Base-by-base conservation (phyloP, 2,329 filamentous ascomycete genomes). In the Zasmidium angulare region DNA sequence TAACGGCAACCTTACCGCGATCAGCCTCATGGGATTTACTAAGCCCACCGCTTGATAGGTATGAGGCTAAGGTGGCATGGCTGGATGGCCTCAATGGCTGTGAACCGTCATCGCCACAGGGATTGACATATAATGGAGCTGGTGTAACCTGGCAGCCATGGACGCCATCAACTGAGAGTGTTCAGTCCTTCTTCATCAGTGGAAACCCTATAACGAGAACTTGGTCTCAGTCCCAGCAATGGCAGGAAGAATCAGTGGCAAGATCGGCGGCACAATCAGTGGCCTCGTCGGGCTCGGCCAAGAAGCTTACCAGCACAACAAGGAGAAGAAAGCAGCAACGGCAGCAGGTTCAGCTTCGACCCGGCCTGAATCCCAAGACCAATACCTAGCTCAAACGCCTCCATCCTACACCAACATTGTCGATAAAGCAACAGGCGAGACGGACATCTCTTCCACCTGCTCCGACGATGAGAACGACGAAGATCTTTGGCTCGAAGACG, bases 401-500 rank as follows among this genome's bases (percentile, higher is more conserved):
- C 36, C 36, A 7, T 43, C 36, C 36, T 43, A 43, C 36, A 43
- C 36, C 36, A 14, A 43, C 36, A 19, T 43, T 9, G 36, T 43
- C 36, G 36, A 43, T 17, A 14, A 43, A 14, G 36, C 9, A 17
- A 43, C 9, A 19, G 36, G 36, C 36, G 36, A 43, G n/a, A 43
- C 36, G 3, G 36, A 43, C 36, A 43, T 29, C 26, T 29, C 43
- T 9, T n/a, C 46, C 17, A 17, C 14, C 43, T 56, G 47, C 22
- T 22, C 23, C 21, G 23, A 46, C 31, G 59, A 59, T 48, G 58
- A 63, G 23, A 59, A 62, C 36, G 52, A 54, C 21, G 59, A 65
- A 48, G 53, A 60, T 20, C 53, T 54, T 12, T 63, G 61, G 61
- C 52, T 53, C 14, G 55, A 63, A 22, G 63, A 65, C 20, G 61